Conservation (phyloP, 164 flowering plant species). For the Chimonanthus praecox region DNA sequence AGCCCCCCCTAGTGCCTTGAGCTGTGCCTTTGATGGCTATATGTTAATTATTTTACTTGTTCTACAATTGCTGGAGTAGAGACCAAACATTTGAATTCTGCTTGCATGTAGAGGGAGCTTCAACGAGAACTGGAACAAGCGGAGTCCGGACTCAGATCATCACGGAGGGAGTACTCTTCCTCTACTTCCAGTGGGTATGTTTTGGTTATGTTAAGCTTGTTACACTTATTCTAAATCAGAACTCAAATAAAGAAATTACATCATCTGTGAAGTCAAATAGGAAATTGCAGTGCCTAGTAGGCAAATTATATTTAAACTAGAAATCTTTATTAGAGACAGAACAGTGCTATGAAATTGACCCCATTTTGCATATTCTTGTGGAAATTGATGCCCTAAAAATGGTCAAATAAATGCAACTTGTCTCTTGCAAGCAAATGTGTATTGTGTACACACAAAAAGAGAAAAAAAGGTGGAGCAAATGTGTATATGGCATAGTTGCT, state of each 20-base stretch:
- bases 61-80: no score
- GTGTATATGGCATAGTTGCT: not conserved
- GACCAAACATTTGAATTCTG: not conserved
- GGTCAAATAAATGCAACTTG: not conserved
- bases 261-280: not conserved
- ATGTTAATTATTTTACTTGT: not conserved
- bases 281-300: not conserved
- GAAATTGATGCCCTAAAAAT: not conserved
- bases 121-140: constrained; percentile 82
- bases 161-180: constrained; percentile 70
- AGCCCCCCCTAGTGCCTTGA: no score
- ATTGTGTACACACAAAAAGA: not conserved
- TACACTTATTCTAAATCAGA: not conserved
- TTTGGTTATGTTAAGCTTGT: not conserved
- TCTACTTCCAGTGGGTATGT: constrained; percentile 54
- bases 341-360: not conserved
- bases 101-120: constrained; percentile 68
- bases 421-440: not conserved
- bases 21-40: no score
- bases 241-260: not conserved
- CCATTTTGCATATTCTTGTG: no score
- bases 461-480: not conserved
- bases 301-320: not conserved
- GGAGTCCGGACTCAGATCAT: constrained; percentile 70
- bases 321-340: not conserved